phyloP scores from a whole-genome alignment of 768 basidiomycete genomes.

The Calocybe cyanea region DNA sequence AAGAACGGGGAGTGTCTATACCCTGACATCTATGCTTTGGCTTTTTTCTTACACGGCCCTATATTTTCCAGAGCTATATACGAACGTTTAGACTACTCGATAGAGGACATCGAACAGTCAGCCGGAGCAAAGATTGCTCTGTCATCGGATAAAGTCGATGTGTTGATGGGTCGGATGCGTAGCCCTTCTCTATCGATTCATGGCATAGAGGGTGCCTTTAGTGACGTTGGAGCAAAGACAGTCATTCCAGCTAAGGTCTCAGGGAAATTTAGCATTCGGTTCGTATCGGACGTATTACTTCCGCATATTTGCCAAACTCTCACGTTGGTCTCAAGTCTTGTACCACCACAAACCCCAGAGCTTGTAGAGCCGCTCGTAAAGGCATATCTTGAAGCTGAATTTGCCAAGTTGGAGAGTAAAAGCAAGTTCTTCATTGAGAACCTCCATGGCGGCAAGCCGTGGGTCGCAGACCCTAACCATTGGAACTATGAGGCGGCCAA shows the following conservation, averaged over 20 bases:
- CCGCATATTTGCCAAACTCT: too few relatives aligned
- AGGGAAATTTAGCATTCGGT: conserved; percentile 95
- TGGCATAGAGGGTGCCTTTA: conserved; percentile 95
- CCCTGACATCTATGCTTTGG: background rate
- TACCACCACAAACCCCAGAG: conserved; percentile 85
- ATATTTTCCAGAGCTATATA: conserved; percentile 53
- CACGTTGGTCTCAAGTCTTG: conserved; percentile 42
- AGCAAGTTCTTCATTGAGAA: conserved; percentile 71
- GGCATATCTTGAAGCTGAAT: conserved; percentile 70
- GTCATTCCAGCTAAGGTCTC: conserved; percentile 89
- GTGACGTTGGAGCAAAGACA: conserved; percentile 77
- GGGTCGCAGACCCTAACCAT: conserved; percentile 82
- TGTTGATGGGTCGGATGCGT: conserved; percentile 94
- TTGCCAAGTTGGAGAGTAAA: conserved; percentile 82
- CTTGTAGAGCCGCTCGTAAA: conserved; percentile 66
- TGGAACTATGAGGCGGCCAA: conserved; percentile 93
- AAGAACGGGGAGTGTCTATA: conserved; percentile 66
- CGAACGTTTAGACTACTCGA: conserved; percentile 66
- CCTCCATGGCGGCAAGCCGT: conserved; percentile 83
- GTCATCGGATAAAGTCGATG: conserved; percentile 68
- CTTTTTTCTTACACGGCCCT: background rate
- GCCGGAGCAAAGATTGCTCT: conserved; percentile 76
- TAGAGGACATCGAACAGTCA: conserved; percentile 69
- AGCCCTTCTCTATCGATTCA: conserved; percentile 86
- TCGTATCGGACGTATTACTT: conserved; percentile 14